Percentiles rank a stretch among this genome's conserved stretches.
phyloP scores from a whole-genome alignment of 169 alveolate genomes.

The Cryptosporidium tyzzeri region DNA sequence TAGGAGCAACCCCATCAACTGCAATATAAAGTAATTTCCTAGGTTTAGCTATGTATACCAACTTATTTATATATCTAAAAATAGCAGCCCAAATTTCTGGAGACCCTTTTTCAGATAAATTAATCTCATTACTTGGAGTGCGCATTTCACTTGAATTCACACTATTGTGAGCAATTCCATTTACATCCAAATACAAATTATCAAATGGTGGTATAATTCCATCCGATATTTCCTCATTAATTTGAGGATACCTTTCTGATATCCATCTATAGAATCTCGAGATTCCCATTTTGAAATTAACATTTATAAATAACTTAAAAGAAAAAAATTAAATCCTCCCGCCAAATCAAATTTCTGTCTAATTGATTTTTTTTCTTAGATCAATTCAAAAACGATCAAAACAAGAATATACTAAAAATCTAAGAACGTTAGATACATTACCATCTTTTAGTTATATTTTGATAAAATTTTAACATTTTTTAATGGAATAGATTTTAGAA shows the following conservation, averaged over 20 bases:
- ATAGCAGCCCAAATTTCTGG: slow-evolving; percentile 87
- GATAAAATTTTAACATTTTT: too few species aligned
- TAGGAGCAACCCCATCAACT: slow-evolving; percentile 98
- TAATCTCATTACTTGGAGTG: slow-evolving; percentile 81
- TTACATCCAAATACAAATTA: slow-evolving; percentile 94
- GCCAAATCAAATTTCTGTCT: slow-evolving; percentile 2
- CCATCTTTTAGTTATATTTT: neutral
- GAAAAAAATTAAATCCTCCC: neutral
- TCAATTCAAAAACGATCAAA: neutral
- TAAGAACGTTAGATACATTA: neutral
- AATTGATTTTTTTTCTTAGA: neutral
- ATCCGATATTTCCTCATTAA: slow-evolving; percentile 83
- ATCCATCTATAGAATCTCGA: slow-evolving; percentile 92
- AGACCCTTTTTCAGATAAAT: slow-evolving; percentile 76
- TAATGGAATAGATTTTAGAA: too few species aligned
- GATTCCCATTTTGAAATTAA: slow-evolving; percentile 87
- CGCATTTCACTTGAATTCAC: slow-evolving; percentile 87
- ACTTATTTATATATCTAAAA: slow-evolving; percentile 89
- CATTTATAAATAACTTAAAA: neutral
- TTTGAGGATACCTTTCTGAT: slow-evolving; percentile 92
- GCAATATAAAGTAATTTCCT: slow-evolving; percentile 91
- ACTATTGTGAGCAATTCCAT: slow-evolving; percentile 96
- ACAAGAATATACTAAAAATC: neutral
- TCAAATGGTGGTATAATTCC: slow-evolving; percentile 86
- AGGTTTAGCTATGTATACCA: slow-evolving; percentile 92